Conservation (phyloP, 768 basidiomycete genomes). For the Pleurotus tuoliensis region DNA sequence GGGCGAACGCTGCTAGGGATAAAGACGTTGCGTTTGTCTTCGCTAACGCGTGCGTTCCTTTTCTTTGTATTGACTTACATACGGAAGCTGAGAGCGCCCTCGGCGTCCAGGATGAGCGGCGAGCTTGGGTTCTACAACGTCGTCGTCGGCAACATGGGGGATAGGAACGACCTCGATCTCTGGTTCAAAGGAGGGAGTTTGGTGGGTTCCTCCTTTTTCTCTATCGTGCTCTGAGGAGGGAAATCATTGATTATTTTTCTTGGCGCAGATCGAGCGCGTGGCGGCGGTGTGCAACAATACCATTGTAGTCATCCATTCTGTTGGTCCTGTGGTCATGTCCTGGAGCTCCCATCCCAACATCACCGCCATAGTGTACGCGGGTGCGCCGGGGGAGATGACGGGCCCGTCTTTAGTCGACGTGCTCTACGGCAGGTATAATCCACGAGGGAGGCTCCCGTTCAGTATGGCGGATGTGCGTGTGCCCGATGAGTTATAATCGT, state of each 20-base stretch:
- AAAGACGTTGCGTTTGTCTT: conserved; percentile 61
- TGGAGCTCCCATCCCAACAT: conserved; percentile 76
- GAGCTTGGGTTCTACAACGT: conserved; percentile 52
- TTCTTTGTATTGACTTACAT: conserved; percentile 20
- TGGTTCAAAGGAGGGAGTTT: conserved; percentile 56
- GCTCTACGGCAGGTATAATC: conserved; percentile 66
- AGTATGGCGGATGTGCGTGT: conserved; percentile 66
- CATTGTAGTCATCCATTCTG: conserved; percentile 64
- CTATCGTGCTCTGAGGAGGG: neutral
- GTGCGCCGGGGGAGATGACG: conserved; percentile 60
- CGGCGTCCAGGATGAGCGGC: conserved; percentile 37
- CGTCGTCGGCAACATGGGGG: conserved; percentile 61
- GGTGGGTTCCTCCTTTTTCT: conserved; percentile 14
- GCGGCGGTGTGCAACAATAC: conserved; percentile 72
- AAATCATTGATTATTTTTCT: conserved; percentile 13
- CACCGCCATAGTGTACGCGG: conserved; percentile 71
- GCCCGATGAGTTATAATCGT: conserved; percentile 72
- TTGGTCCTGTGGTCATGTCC: conserved; percentile 52
- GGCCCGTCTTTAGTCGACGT: conserved; percentile 72
- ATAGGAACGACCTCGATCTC: conserved; percentile 53
- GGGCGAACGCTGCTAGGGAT: conserved; percentile 34
- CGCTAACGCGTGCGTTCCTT: conserved; percentile 44
- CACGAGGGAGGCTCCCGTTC: conserved; percentile 67
- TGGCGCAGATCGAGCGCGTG: conserved; percentile 42
- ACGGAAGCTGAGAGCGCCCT: conserved; percentile 24